phyloP scores from a whole-genome alignment of 2,329 filamentous ascomycete species.

The Talaromyces sp. region DNA sequence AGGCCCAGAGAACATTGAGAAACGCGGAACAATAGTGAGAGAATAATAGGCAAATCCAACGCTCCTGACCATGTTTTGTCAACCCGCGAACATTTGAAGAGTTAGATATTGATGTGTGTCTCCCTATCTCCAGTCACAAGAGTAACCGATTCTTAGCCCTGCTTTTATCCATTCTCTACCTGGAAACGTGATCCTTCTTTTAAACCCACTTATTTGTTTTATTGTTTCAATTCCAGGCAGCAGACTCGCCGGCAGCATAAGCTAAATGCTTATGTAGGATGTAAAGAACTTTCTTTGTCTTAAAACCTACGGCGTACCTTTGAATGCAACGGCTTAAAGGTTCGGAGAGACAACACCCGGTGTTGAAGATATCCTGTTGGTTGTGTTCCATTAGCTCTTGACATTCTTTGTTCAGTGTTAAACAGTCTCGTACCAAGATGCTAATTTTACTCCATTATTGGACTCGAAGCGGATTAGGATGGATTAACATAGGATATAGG shows the following conservation, averaged over 20 bases:
- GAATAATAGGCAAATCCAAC: not conserved
- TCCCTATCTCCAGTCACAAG: not conserved
- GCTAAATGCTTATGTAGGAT: not conserved
- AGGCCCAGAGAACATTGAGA: not conserved
- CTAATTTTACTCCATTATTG: not conserved
- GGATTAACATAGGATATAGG: not conserved
- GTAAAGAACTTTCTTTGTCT: not conserved
- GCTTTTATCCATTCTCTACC: not conserved
- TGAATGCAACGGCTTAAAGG: not conserved
- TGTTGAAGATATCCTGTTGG: not conserved
- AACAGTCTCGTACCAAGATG: not conserved
- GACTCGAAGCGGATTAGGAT: not conserved
- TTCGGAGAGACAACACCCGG: not conserved
- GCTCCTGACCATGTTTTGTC: not conserved
- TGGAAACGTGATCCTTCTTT: not conserved
- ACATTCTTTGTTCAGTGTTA: not conserved
- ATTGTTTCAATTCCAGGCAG: not conserved
- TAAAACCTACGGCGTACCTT: constrained; percentile 20
- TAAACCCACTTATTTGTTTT: not conserved
- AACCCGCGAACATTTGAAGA: not conserved
- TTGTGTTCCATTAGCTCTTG: not conserved
- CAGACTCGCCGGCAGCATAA: not conserved
- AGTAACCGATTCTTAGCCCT: not conserved
- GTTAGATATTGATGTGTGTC: not conserved
- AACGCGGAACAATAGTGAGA: not conserved